These are phyloP conservation scores for Metschnikowia reukaufii DNA, from an alignment of 805 yeast species.

Conservation along the genomic window DNA sequence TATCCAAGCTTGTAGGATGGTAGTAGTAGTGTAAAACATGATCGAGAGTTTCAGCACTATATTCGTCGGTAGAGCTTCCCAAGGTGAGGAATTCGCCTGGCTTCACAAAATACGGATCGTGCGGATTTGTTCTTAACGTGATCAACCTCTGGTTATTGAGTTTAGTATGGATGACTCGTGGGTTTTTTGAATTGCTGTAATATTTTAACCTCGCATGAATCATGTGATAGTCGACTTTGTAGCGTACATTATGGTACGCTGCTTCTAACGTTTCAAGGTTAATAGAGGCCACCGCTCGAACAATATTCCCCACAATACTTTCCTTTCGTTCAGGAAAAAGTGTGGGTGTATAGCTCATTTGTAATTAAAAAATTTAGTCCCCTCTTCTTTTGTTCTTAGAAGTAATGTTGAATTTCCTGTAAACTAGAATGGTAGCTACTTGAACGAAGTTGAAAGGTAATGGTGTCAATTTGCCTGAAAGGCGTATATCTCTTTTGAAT, in stretches of 20 bases:
- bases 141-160: slow-evolving; percentile 33
- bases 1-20: slow-evolving; percentile 7
- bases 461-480: background rate
- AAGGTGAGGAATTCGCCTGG: slow-evolving; percentile 35
- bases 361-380: too few relatives aligned
- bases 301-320: slow-evolving; percentile 9
- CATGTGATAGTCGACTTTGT: slow-evolving; percentile 31
- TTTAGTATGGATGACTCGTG: slow-evolving; percentile 38
- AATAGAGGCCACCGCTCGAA: slow-evolving; percentile 14
- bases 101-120: slow-evolving; percentile 29
- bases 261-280: slow-evolving; percentile 14
- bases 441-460: background rate
- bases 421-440: too few relatives aligned
- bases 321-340: slow-evolving; percentile 11
- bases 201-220: slow-evolving; percentile 38
- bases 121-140: slow-evolving; percentile 40
- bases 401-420: too few relatives aligned
- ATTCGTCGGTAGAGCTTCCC: slow-evolving; percentile 9
- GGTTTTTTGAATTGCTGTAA: slow-evolving; percentile 39
- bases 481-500: too few relatives aligned
- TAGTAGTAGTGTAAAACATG: slow-evolving; percentile 15
- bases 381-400: too few relatives aligned
- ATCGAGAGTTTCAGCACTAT: slow-evolving; percentile 13
- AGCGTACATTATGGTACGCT: slow-evolving; percentile 28
- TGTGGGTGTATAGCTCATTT: slow-evolving; percentile 6